A percentile compares a stretch with the other conserved stretches of the same genome.
These are phyloP conservation scores for Mycena leptocephala DNA, from an alignment of 768 basidiomycete genomes.

Conservation along the genomic window DNA sequence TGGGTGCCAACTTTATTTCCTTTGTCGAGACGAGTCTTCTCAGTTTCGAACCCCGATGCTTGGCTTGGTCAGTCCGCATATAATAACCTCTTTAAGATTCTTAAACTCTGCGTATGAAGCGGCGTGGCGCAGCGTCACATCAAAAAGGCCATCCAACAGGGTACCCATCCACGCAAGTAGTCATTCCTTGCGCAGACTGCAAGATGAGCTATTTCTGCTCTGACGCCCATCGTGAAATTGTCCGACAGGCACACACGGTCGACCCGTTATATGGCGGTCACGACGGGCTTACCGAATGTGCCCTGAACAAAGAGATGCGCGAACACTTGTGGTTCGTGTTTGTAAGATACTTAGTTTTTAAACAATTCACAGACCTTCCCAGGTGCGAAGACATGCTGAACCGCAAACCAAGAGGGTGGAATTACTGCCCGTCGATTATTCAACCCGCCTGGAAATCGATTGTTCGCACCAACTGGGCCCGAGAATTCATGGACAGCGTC, in stretches of 20 bases:
- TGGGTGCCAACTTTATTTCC: slow-evolving; percentile 7
- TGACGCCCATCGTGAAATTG: background rate
- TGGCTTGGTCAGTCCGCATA: slow-evolving; percentile 2
- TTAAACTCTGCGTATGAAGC: background rate
- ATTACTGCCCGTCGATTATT: slow-evolving; percentile 3
- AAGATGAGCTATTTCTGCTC: slow-evolving; percentile 16
- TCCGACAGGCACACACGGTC: background rate
- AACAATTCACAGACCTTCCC: background rate
- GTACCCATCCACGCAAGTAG: background rate
- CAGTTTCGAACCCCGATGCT: slow-evolving; percentile 7
- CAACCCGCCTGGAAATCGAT: slow-evolving; percentile 15
- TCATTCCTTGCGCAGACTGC: background rate
- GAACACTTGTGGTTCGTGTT: slow-evolving; percentile 8
- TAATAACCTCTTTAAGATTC: background rate
- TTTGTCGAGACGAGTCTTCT: slow-evolving; percentile 3
- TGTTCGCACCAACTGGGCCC: background rate
- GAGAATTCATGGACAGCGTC: slow-evolving; percentile 9
- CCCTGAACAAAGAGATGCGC: slow-evolving; percentile 10
- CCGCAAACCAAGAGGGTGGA: slow-evolving; percentile 11
- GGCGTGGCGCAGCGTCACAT: slow-evolving; percentile 12
- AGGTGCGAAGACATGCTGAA: slow-evolving; percentile 19
- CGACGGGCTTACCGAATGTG: background rate
- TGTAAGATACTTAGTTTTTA: background rate
- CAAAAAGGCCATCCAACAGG: background rate
- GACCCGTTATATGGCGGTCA: slow-evolving; percentile 8